Conservation (phyloP, 2,329 filamentous ascomycete species). For the Trichoderma breve region DNA sequence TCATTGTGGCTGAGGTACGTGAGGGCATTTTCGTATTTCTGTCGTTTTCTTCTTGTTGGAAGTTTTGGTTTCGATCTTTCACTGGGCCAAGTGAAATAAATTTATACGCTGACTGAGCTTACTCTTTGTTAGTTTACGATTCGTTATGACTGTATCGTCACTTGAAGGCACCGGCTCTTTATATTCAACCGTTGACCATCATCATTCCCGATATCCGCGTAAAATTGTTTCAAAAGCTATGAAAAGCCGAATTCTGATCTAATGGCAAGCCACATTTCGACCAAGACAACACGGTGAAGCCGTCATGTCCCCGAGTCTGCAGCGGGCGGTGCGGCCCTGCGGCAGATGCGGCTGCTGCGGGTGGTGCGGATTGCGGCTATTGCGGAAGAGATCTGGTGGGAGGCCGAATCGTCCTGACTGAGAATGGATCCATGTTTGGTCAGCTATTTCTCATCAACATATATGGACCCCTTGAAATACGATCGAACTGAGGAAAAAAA, state of each 20-base stretch:
- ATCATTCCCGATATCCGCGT: not conserved
- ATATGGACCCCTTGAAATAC: not conserved
- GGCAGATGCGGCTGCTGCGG: not conserved
- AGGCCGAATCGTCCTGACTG: not conserved
- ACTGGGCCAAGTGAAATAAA: not conserved
- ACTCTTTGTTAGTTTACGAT: not conserved
- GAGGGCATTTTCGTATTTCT: not conserved
- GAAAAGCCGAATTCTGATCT: not conserved
- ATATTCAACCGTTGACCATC: not conserved
- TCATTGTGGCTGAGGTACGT: slow-evolving; percentile 9
- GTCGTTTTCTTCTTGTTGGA: too few species aligned
- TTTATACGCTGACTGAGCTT: not conserved
- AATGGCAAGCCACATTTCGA: not conserved
- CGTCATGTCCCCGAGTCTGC: not conserved
- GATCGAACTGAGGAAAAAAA: not conserved
- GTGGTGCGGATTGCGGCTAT: not conserved
- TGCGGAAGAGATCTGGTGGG: not conserved
- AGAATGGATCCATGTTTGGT: not conserved
- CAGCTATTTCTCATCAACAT: slow-evolving; percentile 2
- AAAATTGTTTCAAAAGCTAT: not conserved
- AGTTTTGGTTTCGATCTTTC: not conserved
- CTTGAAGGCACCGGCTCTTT: not conserved
- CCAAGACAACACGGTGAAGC: not conserved
- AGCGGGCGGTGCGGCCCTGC: not conserved
- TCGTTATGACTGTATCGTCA: not conserved